A percentile compares a stretch with the other conserved stretches of the same genome.
These are phyloP conservation scores for Alternaria postmessia DNA, from an alignment of 2,329 filamentous ascomycete species.

Conservation along the genomic window DNA sequence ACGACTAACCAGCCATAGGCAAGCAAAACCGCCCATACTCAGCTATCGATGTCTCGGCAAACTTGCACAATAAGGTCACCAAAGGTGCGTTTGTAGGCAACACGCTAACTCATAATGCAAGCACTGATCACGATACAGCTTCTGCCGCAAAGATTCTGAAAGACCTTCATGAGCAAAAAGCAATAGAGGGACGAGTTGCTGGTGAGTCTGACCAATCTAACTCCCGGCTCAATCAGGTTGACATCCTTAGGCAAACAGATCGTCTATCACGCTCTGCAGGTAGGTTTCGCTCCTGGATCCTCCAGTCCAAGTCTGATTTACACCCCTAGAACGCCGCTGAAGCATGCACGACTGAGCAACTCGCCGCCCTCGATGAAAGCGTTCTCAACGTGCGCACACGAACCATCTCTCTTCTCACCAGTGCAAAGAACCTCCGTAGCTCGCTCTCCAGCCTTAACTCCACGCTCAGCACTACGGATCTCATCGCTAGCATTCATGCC, in stretches of 20 bases:
- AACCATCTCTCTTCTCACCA: constrained; percentile 55
- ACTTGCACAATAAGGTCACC: constrained; percentile 67
- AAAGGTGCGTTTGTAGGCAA: constrained; percentile 54
- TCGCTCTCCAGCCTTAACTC: constrained; percentile 57
- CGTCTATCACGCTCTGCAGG: constrained; percentile 66
- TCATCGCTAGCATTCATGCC: constrained; percentile 54
- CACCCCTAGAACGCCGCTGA: constrained; percentile 58
- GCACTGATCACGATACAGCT: constrained; percentile 50
- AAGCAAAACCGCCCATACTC: constrained; percentile 65
- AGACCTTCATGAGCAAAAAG: constrained; percentile 67
- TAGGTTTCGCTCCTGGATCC: constrained; percentile 21
- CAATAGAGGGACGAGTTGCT: constrained; percentile 65
- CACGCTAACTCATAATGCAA: not conserved
- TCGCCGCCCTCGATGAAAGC: constrained; percentile 59
- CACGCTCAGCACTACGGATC: constrained; percentile 60
- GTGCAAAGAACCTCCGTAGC: constrained; percentile 60
- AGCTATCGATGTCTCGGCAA: constrained; percentile 66
- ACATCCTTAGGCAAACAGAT: constrained; percentile 63
- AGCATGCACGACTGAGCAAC: constrained; percentile 57
- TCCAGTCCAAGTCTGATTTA: not conserved
- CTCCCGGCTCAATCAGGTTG: not conserved
- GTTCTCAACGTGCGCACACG: constrained; percentile 58
- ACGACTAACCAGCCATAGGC: constrained; percentile 41
- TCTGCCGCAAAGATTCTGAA: constrained; percentile 68
- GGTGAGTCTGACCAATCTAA: constrained; percentile 47